Percentiles rank a stretch among this genome's conserved stretches.
phyloP scores from a whole-genome alignment of 2,329 filamentous ascomycete genomes.

The Ophiostoma novo-ulmi region DNA sequence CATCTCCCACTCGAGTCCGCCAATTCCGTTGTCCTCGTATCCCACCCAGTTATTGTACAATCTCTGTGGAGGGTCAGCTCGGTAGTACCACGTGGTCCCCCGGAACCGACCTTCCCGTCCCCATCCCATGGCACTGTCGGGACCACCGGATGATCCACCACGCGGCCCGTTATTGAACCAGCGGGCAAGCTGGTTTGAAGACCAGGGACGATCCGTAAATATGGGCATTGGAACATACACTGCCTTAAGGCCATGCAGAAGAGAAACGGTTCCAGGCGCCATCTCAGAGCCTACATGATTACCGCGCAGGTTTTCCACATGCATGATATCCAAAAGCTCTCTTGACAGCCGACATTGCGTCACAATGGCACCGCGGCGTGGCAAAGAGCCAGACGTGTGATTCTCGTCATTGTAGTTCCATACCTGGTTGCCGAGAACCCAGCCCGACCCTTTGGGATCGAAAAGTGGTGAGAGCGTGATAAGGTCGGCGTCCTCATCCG shows the following conservation, averaged over 20 bases:
- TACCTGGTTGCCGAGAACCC: slow-evolving; percentile 64
- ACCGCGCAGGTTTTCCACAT: slow-evolving; percentile 66
- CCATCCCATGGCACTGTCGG: slow-evolving; percentile 55
- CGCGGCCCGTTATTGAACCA: slow-evolving; percentile 58
- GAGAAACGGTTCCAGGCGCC: slow-evolving; percentile 66
- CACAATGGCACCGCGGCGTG: slow-evolving; percentile 70
- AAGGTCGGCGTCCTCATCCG: slow-evolving; percentile 34
- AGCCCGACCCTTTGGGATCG: slow-evolving; percentile 65
- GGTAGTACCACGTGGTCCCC: slow-evolving; percentile 59
- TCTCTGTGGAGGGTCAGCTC: slow-evolving; percentile 52
- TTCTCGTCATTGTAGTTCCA: slow-evolving; percentile 57
- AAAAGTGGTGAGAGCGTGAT: slow-evolving; percentile 71
- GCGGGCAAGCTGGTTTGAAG: slow-evolving; percentile 46
- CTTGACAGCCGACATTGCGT: slow-evolving; percentile 71
- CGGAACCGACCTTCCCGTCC: slow-evolving; percentile 53
- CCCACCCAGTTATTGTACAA: slow-evolving; percentile 62
- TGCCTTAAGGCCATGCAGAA: slow-evolving; percentile 74
- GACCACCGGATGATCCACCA: slow-evolving; percentile 47
- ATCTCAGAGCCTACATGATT: slow-evolving; percentile 77
- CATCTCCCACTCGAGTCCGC: slow-evolving; percentile 53
- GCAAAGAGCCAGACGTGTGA: slow-evolving; percentile 52
- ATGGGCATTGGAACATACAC: slow-evolving; percentile 74
- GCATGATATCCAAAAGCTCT: slow-evolving; percentile 68
- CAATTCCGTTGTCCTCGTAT: slow-evolving; percentile 51
- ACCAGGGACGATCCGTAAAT: slow-evolving; percentile 72